Base-by-base conservation (phyloP, 1,139 yeast genomes). In the Entelexis sorbosivorans region DNA sequence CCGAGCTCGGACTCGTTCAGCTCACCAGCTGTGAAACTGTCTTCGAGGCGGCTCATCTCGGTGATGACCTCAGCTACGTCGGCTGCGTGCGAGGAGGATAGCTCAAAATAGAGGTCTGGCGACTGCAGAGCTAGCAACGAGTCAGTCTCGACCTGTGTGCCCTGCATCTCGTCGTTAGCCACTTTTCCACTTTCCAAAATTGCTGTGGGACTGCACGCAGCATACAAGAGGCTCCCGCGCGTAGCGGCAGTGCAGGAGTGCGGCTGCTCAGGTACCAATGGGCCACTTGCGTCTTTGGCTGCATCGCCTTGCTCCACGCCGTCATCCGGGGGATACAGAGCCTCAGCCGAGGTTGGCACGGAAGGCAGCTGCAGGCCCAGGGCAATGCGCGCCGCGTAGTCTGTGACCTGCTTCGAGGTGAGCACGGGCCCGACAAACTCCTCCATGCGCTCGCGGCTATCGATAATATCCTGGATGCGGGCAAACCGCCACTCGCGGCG, bases 401-500 rank as follows among this genome's bases (percentile, higher is more conserved):
- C 16, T 5, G 40, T 20, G 17, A 20, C 14, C 20, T 20, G 19
- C 16, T 36, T 29, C 16, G 28, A 5, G 16, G 16, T 22, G n/a
- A 20, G 24, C 11, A 36, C 10, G 3, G 42, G 42, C 29, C 42
- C 42, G 14, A 38, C n/a, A 16, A 38, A 38, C 32, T 38, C 31
- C 32, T 38, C 32, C 20, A 38, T 14, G 16, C 42, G 20, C 32
- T 38, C 42, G 31, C 42, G 42, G 31, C 20, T 24, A 20, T 38
- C 32, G 4, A 38, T 38, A 9, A 38, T 38, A 8, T 24, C 16
- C 42, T 26, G 31, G 19, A 38, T 38, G 19, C 19, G 42, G 16
- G 42, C 42, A 24, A 38, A 38, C 9, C 42, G 31, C 42, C 42
- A 24, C 31, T 38, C 42, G 20, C 42, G 42, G 9, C 42, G 42